Percentiles rank a stretch among this genome's conserved stretches.
Evolutionary conservation across 352 stramenopile species (phyloP).

Genomic region (Pythium brachiatum): DNA sequence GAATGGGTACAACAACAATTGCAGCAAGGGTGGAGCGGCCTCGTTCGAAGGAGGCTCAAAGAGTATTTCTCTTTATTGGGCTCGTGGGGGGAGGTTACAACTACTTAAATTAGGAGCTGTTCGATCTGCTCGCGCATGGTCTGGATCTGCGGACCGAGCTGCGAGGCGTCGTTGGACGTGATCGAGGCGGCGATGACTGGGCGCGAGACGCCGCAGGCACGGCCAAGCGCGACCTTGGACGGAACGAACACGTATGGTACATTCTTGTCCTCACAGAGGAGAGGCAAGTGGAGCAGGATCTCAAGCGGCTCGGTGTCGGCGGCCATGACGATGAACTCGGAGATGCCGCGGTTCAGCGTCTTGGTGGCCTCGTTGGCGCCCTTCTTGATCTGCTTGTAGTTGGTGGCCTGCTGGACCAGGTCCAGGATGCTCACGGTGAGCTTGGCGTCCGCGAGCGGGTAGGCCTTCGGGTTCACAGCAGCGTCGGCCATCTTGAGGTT

Average conservation of each 20-base stretch:
- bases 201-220: conserved; percentile 98
- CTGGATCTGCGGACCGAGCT: conserved; percentile 98
- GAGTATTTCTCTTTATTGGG: background rate
- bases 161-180: conserved; percentile 98
- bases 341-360: conserved; percentile 99
- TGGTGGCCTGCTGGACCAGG: conserved; percentile 98
- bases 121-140: conserved; percentile 99
- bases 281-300: conserved; percentile 99
- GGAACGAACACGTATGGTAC: conserved; percentile 92
- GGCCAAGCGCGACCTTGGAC: conserved; percentile 98
- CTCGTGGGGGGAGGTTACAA: background rate
- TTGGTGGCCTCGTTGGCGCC: conserved; percentile 99
- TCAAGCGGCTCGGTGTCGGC: conserved; percentile 99
- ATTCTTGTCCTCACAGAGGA: conserved; percentile 99
- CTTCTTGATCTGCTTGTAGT: conserved; percentile 99
- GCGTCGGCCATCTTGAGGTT: conserved; percentile 64
- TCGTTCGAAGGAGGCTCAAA: background rate
- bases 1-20: background rate
- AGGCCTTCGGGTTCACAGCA: conserved; percentile 94
- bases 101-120: conserved; percentile 98
- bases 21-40: background rate
- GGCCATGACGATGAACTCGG: conserved; percentile 99
- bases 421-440: conserved; percentile 99
- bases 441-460: conserved; percentile 97
- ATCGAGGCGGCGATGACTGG: conserved; percentile 99